These are phyloP conservation scores for Fusarium austroafricanum DNA, from an alignment of 2,329 filamentous ascomycete genomes.

Conservation along the genomic window DNA sequence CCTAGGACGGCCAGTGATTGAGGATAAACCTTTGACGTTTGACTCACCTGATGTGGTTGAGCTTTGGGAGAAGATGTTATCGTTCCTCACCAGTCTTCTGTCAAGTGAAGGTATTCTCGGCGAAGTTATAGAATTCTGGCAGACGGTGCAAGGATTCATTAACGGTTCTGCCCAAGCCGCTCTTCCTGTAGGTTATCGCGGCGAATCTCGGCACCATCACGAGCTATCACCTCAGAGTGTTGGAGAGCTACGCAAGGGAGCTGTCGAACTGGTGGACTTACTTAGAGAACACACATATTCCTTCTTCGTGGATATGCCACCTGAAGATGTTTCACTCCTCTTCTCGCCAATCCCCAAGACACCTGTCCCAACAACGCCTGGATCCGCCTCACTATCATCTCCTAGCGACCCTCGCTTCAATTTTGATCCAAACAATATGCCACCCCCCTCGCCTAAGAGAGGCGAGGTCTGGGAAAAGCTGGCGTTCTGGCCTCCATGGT, in stretches of 20 bases:
- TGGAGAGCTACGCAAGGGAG: conserved; percentile 78
- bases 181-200: conserved; percentile 83
- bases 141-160: conserved; percentile 89
- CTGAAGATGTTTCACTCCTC: conserved; percentile 89
- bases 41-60: conserved; percentile 86
- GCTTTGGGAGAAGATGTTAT: conserved; percentile 89
- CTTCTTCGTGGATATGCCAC: conserved; percentile 89
- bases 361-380: conserved; percentile 51
- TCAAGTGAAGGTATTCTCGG: conserved; percentile 85
- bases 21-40: conserved; percentile 71
- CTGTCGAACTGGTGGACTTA: conserved; percentile 83
- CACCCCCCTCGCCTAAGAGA: conserved; percentile 78
- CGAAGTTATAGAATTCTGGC: conserved; percentile 94
- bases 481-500: conserved; percentile 95
- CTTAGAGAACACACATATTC: conserved; percentile 82
- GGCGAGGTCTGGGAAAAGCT: conserved; percentile 93
- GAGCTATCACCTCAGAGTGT: conserved; percentile 78
- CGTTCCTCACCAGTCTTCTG: conserved; percentile 78
- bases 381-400: conserved; percentile 59
- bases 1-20: conserved; percentile 74
- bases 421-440: conserved; percentile 81
- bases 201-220: conserved; percentile 84
- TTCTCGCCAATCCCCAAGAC: conserved; percentile 82
- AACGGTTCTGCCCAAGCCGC: conserved; percentile 84
- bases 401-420: conserved; percentile 80